Evolutionary conservation across 192 early-diverging fungal genomes (phyloP).

Genomic region (Backusella westeae): DNA sequence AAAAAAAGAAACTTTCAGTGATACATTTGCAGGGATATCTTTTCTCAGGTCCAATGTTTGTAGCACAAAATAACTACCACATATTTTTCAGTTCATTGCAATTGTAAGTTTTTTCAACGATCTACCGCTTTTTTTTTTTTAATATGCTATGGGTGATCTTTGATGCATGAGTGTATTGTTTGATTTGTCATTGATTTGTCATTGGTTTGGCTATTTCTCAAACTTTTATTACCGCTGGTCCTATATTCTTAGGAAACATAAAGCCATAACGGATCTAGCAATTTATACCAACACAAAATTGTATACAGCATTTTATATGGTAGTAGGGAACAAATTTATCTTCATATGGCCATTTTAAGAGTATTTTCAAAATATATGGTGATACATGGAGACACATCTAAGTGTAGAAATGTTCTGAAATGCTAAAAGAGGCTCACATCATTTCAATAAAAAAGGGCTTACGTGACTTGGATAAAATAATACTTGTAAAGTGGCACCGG

Average conservation of each 20-base stretch:
- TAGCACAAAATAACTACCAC: neutral
- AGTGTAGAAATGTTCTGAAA: neutral
- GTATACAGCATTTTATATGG: neutral
- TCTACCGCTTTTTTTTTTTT: neutral
- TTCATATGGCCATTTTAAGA: neutral
- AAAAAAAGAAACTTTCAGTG: neutral
- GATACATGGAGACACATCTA: neutral
- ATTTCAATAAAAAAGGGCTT: neutral
- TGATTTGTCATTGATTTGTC: neutral
- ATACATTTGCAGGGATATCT: neutral
- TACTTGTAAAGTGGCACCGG: too few relatives aligned
- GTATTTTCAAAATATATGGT: neutral
- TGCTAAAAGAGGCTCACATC: neutral
- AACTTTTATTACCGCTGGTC: neutral
- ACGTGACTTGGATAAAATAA: too few relatives aligned
- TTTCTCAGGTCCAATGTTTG: neutral
- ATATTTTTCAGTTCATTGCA: neutral
- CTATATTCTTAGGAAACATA: neutral
- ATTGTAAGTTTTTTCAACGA: neutral
- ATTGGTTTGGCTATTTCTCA: neutral
- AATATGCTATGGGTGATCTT: neutral
- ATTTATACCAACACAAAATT: neutral
- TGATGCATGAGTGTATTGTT: neutral
- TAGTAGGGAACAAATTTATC: neutral
- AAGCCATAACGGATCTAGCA: neutral